Evolutionary conservation across 2,329 filamentous ascomycete genomes (phyloP).

Genomic region (Cladophialophora bantiana): DNA sequence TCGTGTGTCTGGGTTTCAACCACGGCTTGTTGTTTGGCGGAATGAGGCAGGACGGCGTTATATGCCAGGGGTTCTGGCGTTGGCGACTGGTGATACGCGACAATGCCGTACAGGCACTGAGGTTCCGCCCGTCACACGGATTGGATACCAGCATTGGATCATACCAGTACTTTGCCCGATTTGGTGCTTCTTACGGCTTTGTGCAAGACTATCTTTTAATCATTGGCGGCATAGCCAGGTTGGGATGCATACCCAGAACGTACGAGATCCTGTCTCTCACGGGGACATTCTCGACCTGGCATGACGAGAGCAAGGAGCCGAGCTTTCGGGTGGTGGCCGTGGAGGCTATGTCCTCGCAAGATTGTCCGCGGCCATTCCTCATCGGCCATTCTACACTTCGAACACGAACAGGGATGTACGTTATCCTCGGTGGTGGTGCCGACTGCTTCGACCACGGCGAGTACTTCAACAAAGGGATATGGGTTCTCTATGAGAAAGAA

Average conservation of each 20-base stretch:
- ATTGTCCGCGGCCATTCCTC: conserved; percentile 68
- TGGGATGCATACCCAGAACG: conserved; percentile 48
- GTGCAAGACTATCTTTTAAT: conserved; percentile 57
- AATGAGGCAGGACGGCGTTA: conserved; percentile 67
- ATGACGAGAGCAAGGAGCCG: conserved; percentile 33
- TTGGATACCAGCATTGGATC: conserved; percentile 40
- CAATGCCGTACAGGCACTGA: conserved; percentile 45
- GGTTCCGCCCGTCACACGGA: conserved; percentile 35
- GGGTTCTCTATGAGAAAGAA: conserved; percentile 50
- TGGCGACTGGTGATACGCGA: conserved; percentile 64
- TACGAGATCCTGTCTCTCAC: conserved; percentile 62
- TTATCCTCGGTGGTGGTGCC: conserved; percentile 79
- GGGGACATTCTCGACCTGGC: conserved; percentile 33
- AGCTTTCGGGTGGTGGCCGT: conserved; percentile 42
- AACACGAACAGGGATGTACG: conserved; percentile 57
- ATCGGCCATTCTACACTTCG: conserved; percentile 68
- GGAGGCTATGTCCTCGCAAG: conserved; percentile 40
- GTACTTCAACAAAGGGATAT: conserved; percentile 75
- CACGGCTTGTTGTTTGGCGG: conserved; percentile 75
- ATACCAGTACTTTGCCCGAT: conserved; percentile 49
- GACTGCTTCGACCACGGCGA: conserved; percentile 92
- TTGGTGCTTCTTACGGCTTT: conserved; percentile 60
- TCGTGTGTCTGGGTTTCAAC: conserved; percentile 51
- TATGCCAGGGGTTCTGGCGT: conserved; percentile 69
- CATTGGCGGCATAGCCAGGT: conserved; percentile 59